Conservation (phyloP, 1,284 basidiomycete species). For the Tilletia indica region DNA sequence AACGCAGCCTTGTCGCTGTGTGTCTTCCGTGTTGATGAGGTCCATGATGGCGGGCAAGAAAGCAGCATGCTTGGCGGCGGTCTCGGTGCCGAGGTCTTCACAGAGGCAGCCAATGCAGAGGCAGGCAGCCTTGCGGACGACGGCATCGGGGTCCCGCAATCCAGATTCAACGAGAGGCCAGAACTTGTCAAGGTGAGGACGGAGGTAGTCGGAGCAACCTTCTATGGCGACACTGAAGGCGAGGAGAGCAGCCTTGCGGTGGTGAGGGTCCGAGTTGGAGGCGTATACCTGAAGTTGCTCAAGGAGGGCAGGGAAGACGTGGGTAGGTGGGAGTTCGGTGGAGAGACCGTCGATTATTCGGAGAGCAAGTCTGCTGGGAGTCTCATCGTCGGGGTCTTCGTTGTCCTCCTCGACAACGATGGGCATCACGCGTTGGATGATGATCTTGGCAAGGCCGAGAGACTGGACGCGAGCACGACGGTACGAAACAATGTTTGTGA, state of each 20-base stretch:
- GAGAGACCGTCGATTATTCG: conserved; percentile 92
- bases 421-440: conserved; percentile 88
- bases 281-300: conserved; percentile 59
- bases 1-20: conserved; percentile 88
- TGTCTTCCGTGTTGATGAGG: conserved; percentile 80
- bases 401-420: conserved; percentile 86
- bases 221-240: conserved; percentile 94
- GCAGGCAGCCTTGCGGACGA: conserved; percentile 90
- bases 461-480: conserved; percentile 95
- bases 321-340: conserved; percentile 86
- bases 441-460: conserved; percentile 77
- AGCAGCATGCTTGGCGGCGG: conserved; percentile 75
- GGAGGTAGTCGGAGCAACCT: conserved; percentile 97
- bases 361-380: conserved; percentile 86
- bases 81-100: conserved; percentile 96
- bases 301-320: conserved; percentile 93
- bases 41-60: conserved; percentile 70
- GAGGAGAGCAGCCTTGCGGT: conserved; percentile 90
- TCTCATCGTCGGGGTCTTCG: conserved; percentile 81
- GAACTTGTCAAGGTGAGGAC: conserved; percentile 83
- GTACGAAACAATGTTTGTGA: conserved; percentile 86
- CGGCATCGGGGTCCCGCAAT: conserved; percentile 76
- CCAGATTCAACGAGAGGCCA: conserved; percentile 94
- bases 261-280: conserved; percentile 58
- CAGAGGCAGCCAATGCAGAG: conserved; percentile 93